Evolutionary conservation across 2,329 filamentous ascomycete genomes (phyloP).

Genomic region (Claviceps humidiphila): DNA sequence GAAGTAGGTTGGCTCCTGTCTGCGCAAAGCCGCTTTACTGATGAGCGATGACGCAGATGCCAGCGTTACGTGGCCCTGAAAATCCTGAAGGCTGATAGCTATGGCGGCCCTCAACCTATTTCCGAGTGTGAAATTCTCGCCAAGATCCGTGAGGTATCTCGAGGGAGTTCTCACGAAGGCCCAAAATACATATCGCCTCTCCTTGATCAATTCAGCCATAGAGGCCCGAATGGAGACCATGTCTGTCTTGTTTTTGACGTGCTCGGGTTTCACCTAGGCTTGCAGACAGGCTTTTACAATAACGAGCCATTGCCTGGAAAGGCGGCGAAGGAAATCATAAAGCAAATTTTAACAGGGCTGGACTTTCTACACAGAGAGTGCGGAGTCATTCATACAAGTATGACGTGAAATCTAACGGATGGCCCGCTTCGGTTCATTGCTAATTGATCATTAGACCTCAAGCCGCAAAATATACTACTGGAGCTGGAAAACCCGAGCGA

Average conservation of each 20-base stretch:
- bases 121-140: conserved; percentile 1
- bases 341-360: too few species aligned
- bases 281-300: neutral
- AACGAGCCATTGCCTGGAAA: neutral
- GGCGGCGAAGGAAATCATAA: too few species aligned
- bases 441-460: too few species aligned
- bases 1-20: too few species aligned
- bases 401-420: neutral
- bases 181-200: neutral
- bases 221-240: too few species aligned
- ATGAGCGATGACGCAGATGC: too few species aligned
- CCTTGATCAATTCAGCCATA: neutral
- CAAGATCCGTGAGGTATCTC: neutral
- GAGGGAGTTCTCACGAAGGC: neutral
- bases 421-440: too few species aligned
- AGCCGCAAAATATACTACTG: too few species aligned
- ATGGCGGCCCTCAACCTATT: conserved; percentile 1
- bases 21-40: too few species aligned
- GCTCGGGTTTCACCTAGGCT: neutral
- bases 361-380: too few species aligned
- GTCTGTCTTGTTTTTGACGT: neutral
- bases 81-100: neutral
- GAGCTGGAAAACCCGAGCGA: too few species aligned
- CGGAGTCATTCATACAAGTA: too few species aligned
- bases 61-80: conserved; percentile 1